Conservation (phyloP, 2,329 filamentous ascomycete species). For the Beauveria asiatica region DNA sequence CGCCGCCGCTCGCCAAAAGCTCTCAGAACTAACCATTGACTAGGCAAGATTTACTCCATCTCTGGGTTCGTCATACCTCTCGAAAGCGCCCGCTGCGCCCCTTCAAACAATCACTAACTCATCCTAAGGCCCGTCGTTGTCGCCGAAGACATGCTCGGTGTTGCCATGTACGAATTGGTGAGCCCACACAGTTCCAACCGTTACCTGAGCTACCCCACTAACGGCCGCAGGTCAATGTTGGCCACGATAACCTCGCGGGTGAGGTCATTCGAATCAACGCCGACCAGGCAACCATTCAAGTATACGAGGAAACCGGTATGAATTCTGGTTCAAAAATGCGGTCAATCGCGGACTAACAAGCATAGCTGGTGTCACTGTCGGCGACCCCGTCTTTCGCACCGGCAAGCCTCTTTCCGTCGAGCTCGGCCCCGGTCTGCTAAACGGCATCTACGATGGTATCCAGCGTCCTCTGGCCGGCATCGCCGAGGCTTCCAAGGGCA, state of each 20-base stretch:
- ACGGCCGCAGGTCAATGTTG: conserved; percentile 68
- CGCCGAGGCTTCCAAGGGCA: conserved; percentile 66
- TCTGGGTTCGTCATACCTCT: conserved; percentile 43
- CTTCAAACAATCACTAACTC: conserved; percentile 22
- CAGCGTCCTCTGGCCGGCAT: conserved; percentile 89
- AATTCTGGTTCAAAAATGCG: background rate
- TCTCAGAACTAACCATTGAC: background rate
- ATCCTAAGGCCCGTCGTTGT: conserved; percentile 70
- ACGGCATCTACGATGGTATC: conserved; percentile 99
- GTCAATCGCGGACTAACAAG: conserved; percentile 11
- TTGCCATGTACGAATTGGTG: conserved; percentile 99
- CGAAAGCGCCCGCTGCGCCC: background rate
- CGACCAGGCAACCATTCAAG: conserved; percentile 95
- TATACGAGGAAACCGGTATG: conserved; percentile 96
- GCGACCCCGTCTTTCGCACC: conserved; percentile 83
- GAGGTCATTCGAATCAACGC: conserved; percentile 97
- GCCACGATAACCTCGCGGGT: conserved; percentile 83
- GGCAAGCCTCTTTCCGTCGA: conserved; percentile 97
- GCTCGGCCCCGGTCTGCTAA: conserved; percentile 91
- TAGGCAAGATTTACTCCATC: conserved; percentile 55
- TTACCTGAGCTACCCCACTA: conserved; percentile 5
- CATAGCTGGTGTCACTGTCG: conserved; percentile 84
- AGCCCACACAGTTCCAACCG: conserved; percentile 21
- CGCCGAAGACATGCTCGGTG: conserved; percentile 96
- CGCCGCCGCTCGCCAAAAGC: background rate